These are phyloP conservation scores for Candida boidinii DNA, from an alignment of 805 yeast genomes.

Conservation along the genomic window DNA sequence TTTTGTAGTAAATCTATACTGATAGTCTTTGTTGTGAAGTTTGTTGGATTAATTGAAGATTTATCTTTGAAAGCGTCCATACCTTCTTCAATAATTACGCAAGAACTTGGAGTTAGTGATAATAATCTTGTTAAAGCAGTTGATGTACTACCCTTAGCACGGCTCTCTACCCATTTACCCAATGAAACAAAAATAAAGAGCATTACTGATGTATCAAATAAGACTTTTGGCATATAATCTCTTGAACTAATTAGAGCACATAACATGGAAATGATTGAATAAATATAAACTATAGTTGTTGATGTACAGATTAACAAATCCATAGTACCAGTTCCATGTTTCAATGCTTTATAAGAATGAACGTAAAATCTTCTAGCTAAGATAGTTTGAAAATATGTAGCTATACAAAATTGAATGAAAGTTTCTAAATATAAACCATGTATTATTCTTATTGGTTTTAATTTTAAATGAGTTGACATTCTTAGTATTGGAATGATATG, in stretches of 20 bases:
- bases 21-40: conserved; percentile 37
- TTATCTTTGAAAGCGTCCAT: too few species aligned
- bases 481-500: conserved; percentile 37
- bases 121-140: conserved; percentile 76
- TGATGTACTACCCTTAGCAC: conserved; percentile 91
- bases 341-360: conserved; percentile 56
- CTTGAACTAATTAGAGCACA: conserved; percentile 36
- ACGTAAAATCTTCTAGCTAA: conserved; percentile 62
- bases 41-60: too few species aligned
- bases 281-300: conserved; percentile 67
- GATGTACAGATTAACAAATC: conserved; percentile 83
- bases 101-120: conserved; percentile 70
- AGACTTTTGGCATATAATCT: conserved; percentile 48
- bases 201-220: conserved; percentile 87
- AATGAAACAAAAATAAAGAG: conserved; percentile 72
- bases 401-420: conserved; percentile 46
- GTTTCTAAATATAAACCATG: conserved; percentile 62
- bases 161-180: conserved; percentile 88
- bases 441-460: conserved; percentile 12
- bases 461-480: conserved; percentile 11
- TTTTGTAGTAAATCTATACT: conserved; percentile 70
- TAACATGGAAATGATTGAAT: conserved; percentile 59
- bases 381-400: conserved; percentile 53
- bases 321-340: conserved; percentile 78
- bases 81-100: conserved; percentile 52